Base-by-base conservation (phyloP, 2,329 filamentous ascomycete species). In the Ceratocystis cubensis region DNA sequence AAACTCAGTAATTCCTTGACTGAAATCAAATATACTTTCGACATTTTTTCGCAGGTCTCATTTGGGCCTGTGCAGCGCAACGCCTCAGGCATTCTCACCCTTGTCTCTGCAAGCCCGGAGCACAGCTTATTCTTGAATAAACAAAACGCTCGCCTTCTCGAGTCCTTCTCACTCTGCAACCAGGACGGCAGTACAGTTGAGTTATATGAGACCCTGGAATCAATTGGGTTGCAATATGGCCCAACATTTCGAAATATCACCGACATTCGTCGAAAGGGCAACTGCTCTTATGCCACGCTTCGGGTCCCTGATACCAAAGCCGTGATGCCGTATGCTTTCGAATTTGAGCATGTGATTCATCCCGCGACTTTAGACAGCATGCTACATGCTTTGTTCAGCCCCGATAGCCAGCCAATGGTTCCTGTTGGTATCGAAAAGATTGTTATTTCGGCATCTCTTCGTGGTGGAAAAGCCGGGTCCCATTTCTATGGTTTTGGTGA, bases 291-390 rank as follows among this genome's bases (percentile, higher is more conserved):
- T 61, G 71, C 76, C 48, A 74, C 72, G 2, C 71, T 83, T 3
- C 71, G 72, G 6, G 74, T 82, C 3, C 79, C 80, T 0, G 77
- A 83, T 69, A 84, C 81, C 1, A 78, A 73, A 69, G 74, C 77
- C 2, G 76, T 74, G 57, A 84, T 84, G 82, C 82, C 82, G 0
- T 75, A 75, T 48, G 73, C 76, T 15, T 83, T 79, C 64, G 82
- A 84, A 70, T 83, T 78, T 68, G 75, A 78, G 2, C 80, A 84
- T 69, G 66, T 83, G 3, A 77, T 85, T n/a, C 83, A 85, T 69
- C 83, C 83, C 0, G 78, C 80, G 3, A 83, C 82, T 0, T 74
- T 85, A 13, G 83, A 85, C 69, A 74, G 79, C 2, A 78, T 84
- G 72, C 78, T 85, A 28, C 83, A 85, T 65, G 77, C 77, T 0